Conservation (phyloP, 2,329 filamentous ascomycete species). For the Ceratocystis lukuohia region DNA sequence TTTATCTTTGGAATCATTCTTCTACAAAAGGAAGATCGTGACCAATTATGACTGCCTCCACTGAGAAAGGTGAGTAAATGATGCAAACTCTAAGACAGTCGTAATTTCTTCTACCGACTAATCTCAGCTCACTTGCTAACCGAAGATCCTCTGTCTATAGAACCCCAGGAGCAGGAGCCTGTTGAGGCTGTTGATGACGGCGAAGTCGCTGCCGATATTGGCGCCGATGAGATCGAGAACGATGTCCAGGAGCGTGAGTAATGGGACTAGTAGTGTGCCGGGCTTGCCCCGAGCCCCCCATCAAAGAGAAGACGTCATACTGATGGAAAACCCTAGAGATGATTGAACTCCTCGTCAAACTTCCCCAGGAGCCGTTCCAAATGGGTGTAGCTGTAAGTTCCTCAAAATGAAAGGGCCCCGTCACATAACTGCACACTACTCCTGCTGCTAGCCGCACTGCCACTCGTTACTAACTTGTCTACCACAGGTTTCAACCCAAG, state of each 20-base stretch:
- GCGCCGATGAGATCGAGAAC: constrained; percentile 9
- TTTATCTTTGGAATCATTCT: constrained; percentile 5
- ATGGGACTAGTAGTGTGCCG: background rate
- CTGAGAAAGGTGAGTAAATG: constrained; percentile 12
- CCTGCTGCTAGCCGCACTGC: background rate
- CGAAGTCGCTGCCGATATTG: constrained; percentile 3
- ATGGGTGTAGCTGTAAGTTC: constrained; percentile 16
- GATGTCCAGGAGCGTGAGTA: constrained; percentile 12
- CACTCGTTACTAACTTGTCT: background rate
- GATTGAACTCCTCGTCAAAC: constrained; percentile 18
- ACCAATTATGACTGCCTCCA: constrained; percentile 14
- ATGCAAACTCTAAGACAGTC: too few species aligned
- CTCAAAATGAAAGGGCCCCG: background rate
- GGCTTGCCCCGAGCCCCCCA: background rate
- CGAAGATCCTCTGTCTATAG: background rate
- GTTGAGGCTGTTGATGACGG: constrained; percentile 9
- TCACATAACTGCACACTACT: background rate
- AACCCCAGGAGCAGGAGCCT: constrained; percentile 14
- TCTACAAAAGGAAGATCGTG: constrained; percentile 3
- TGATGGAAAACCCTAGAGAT: constrained; percentile 7
- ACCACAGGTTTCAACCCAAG: constrained; percentile 68
- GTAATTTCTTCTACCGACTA: too few species aligned
- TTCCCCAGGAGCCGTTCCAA: constrained; percentile 15
- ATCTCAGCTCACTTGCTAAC: constrained; percentile 11
- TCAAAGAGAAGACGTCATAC: background rate